These are phyloP conservation scores for Sisymbrium altissimum DNA, from an alignment of 345 rosid genomes.

Conservation along the genomic window DNA sequence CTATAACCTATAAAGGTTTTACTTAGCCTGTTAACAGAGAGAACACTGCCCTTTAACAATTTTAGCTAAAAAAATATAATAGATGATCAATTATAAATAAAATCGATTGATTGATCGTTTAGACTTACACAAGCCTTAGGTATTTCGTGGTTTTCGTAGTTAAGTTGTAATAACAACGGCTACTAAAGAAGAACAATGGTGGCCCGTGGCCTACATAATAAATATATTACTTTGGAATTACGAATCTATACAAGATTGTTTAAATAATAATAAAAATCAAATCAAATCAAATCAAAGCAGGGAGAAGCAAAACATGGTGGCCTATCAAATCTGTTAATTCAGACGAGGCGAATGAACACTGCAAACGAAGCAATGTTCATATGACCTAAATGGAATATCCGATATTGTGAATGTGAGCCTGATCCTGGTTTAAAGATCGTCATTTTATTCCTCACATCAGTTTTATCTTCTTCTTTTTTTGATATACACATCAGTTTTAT, in stretches of 20 bases:
- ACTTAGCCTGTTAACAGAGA: not conserved
- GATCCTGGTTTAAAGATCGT: too few species aligned
- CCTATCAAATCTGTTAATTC: constrained; percentile 26
- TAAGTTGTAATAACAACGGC: not conserved
- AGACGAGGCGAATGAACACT: constrained; percentile 17
- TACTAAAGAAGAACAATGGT: not conserved
- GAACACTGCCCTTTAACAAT: not conserved
- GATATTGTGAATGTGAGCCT: not conserved
- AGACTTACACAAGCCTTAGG: not conserved
- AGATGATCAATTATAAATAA: not conserved
- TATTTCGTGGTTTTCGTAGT: not conserved
- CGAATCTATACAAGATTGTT: not conserved
- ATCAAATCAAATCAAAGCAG: constrained; percentile 8
- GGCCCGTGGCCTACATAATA: not conserved
- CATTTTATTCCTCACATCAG: too few species aligned
- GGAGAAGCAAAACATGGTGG: constrained; percentile 25
- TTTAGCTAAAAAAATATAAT: not conserved
- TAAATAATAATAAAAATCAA: not conserved
- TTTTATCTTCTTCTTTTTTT: too few species aligned
- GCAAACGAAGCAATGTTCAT: constrained; percentile 8
- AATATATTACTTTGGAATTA: not conserved
- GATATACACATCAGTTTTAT: too few species aligned
- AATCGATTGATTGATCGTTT: not conserved
- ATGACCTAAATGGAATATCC: constrained; percentile 23
- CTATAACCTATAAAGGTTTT: not conserved